phyloP scores from a whole-genome alignment of 2,329 filamentous ascomycete species.

The Colletotrichum endophyticum region DNA sequence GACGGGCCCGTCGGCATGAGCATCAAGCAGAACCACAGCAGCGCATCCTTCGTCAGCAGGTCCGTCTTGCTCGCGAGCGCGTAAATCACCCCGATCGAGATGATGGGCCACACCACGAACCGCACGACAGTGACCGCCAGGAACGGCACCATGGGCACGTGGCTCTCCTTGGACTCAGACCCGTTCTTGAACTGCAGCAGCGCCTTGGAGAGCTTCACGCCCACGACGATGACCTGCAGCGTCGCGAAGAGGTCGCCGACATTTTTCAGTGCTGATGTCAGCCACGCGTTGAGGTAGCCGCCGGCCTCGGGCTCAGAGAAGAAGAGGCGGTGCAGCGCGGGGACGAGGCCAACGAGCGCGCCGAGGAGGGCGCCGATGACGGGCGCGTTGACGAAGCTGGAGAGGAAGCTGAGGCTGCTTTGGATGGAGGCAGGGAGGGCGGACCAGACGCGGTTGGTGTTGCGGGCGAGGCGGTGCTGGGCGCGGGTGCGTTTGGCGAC shows the following conservation, averaged over 20 bases:
- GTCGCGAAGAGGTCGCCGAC: slow-evolving; percentile 69
- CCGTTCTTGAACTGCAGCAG: slow-evolving; percentile 37
- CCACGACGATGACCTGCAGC: slow-evolving; percentile 69
- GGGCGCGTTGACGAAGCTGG: slow-evolving; percentile 64
- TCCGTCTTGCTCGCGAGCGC: slow-evolving; percentile 55
- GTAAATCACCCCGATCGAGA: slow-evolving; percentile 57
- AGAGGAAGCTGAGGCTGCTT: slow-evolving; percentile 40
- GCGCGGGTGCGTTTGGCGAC: slow-evolving; percentile 34
- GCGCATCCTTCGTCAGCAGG: slow-evolving; percentile 60
- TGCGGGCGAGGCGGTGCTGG: background rate
- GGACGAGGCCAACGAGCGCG: slow-evolving; percentile 63
- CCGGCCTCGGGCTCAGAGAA: slow-evolving; percentile 63
- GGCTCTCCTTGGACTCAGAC: slow-evolving; percentile 33
- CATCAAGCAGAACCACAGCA: slow-evolving; percentile 67
- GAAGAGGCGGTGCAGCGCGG: slow-evolving; percentile 64
- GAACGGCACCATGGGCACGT: slow-evolving; percentile 47
- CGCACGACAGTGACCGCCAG: slow-evolving; percentile 57
- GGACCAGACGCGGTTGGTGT: slow-evolving; percentile 3
- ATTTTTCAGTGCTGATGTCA: slow-evolving; percentile 65
- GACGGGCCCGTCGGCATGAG: slow-evolving; percentile 52
- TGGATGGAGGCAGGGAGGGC: slow-evolving; percentile 8
- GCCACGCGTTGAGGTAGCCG: slow-evolving; percentile 70
- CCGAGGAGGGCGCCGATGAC: slow-evolving; percentile 65
- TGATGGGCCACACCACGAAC: slow-evolving; percentile 64
- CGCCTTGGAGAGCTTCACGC: slow-evolving; percentile 66